Base-by-base conservation (phyloP, 148 eudicot genomes). In the Vaccinium darrowii region DNA sequence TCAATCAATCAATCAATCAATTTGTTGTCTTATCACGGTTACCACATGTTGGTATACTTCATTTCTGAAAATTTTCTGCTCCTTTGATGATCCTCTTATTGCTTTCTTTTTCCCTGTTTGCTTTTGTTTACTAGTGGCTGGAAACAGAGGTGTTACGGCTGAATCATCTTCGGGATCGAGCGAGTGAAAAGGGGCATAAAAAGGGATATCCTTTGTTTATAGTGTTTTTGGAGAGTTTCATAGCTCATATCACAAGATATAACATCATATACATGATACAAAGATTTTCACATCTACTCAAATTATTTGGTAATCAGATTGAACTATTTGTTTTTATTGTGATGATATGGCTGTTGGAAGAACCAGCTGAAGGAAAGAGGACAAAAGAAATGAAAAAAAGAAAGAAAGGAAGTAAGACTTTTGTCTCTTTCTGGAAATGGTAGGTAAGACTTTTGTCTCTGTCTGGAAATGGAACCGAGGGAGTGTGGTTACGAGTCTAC, bases 141-240 rank as follows among this genome's bases (percentile, higher is more conserved):
- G 96, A 95, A 85, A 86, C 96, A 76, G 99, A 97, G 85, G 89
- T 91, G 54, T 84, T 85, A 90, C 90, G 89, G 88, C 97, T 97
- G 53, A 97, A 91, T 90, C 93, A 94, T 92, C 96, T 97, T 30
- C 92, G 96, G 73, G 99, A 95, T 86, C 92, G 93, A 83, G 98
- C 99, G 16, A 94, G 95, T 90, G 96, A 95, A 88, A 91, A 93
- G 89, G 99, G 98, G 82, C 98, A 88, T 27, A 90, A 90, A 69
- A 97, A 92, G 69, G 95, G 93, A 97, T 97, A 97, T 97, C 99
- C 98, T 97, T 95, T 49, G 87, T 78, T 18, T 58, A 25, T 69
- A 57, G 23, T 30, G 58, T 58, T 30, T 52, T 81, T 60, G 13
- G 75, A 49, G 5, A 25, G 78, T 36, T 51, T 78, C 58, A 58